Evolutionary conservation across 768 basidiomycete genomes (phyloP).

Genomic region (Rhizopogon sp.): DNA sequence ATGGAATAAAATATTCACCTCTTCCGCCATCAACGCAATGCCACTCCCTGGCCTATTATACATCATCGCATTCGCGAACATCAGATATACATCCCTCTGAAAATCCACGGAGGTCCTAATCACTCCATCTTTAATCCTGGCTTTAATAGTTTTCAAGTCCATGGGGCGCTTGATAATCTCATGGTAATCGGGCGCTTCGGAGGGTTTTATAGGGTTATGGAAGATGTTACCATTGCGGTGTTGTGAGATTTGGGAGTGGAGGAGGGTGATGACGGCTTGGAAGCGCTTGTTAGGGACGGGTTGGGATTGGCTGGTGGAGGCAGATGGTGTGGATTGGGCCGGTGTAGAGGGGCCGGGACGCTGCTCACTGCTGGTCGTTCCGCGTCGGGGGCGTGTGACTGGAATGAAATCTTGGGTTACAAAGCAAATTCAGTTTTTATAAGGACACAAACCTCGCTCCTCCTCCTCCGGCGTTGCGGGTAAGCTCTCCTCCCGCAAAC

Average conservation of each 20-base stretch:
- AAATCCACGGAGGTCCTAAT: constrained; percentile 83
- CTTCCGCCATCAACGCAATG: constrained; percentile 87
- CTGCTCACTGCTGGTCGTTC: constrained; percentile 12
- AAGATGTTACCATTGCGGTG: constrained; percentile 90
- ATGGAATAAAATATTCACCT: constrained; percentile 47
- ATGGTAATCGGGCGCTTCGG: constrained; percentile 88
- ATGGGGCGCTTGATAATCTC: constrained; percentile 93
- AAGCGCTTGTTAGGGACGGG: constrained; percentile 57
- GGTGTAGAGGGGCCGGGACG: constrained; percentile 11
- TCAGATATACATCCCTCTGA: constrained; percentile 84
- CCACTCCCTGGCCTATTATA: constrained; percentile 86
- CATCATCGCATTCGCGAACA: constrained; percentile 98
- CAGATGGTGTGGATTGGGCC: constrained; percentile 5
- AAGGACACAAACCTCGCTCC: constrained; percentile 38
- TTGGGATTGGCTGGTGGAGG: background rate
- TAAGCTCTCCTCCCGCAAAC: constrained; percentile 63
- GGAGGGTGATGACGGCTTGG: constrained; percentile 74
- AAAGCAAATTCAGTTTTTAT: background rate
- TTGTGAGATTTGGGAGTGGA: constrained; percentile 77
- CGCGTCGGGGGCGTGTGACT: constrained; percentile 12
- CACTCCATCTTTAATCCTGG: constrained; percentile 75
- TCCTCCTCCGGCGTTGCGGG: constrained; percentile 51
- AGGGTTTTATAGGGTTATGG: constrained; percentile 81
- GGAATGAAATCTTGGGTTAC: constrained; percentile 2
- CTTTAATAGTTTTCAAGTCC: constrained; percentile 91